Evolutionary conservation across 495 filamentous ascomycete genomes (phyloP), one percentile per base, ranked within the genome.

Genomic region (Eremomyces bilateralis): DNA sequence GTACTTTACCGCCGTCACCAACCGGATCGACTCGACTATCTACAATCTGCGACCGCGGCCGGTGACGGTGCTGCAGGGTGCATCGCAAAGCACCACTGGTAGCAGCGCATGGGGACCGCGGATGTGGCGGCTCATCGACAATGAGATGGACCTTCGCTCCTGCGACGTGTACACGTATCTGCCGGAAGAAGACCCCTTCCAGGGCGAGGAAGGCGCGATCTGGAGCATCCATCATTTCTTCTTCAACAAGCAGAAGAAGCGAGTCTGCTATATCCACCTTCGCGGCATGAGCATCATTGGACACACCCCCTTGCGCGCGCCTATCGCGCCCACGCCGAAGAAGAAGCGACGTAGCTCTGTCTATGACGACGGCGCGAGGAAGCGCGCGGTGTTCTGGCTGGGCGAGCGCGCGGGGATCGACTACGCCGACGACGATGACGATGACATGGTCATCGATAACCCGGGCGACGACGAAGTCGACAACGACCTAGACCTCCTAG

Each of bases 181-280:
- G 18, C 88, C 88, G 0, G 68, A 76, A 15, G 71, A 77, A 42
- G 80, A 93, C 38, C 78, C 80, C 25, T 70, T 73, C 10, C 84
- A 84, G 38, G 80, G 82, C 38, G 82, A 80, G 17, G 88, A 93
- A 39, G 80, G 90, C 45, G 75, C 84, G 3, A 80, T 95, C 27
- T 97, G 90, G 90, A 84, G 79, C 41, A 60, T 81, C 37, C 80
- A 94, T 51, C 92, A 90, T 53, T 91, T 97, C 61, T 91, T 95
- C 55, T 95, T 93, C 66, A 92, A 88, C 61, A 91, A 84, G 43
- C 58, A 68, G 15, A 65, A 69, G 45, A 97, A 95, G 59, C 68
- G 88, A n/a, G 84, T 97, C 15, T 85, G 80, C 45, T 95, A 95
- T 51, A 56, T 97, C 21, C 88, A 93, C 47, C 62, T 94, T 21